Evolutionary conservation across 2,329 filamentous ascomycete genomes (phyloP).

Genomic region (Microthyrium microscopicum): DNA sequence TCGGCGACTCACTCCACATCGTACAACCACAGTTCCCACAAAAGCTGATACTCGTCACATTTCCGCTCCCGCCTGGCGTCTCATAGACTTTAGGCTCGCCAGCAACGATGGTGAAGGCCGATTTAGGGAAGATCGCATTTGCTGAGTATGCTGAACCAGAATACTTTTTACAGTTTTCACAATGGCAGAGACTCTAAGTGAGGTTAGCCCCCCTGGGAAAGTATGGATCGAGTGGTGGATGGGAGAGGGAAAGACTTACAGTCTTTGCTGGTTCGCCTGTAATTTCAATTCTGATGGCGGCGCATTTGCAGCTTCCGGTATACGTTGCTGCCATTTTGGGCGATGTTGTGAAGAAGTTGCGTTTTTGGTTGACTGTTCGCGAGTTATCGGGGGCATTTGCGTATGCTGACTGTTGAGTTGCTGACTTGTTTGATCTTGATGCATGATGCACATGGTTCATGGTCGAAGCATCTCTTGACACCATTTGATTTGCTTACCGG

Average conservation of each 20-base stretch:
- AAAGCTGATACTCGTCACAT: not conserved
- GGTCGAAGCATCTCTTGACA: too few relatives aligned
- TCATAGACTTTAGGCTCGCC: slow-evolving; percentile 3
- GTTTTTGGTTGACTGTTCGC: too few relatives aligned
- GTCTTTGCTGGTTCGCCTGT: not conserved
- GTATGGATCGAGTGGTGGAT: not conserved
- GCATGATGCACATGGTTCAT: too few relatives aligned
- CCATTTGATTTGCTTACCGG: too few relatives aligned
- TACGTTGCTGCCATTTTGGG: slow-evolving; percentile 5
- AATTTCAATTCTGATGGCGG: not conserved
- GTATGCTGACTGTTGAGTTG: too few relatives aligned
- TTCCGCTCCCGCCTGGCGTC: slow-evolving; percentile 1
- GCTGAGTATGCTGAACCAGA: not conserved
- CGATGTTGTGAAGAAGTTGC: too few relatives aligned
- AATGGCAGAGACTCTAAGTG: slow-evolving; percentile 2
- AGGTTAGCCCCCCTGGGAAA: too few relatives aligned
- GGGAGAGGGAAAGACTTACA: not conserved
- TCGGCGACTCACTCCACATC: not conserved
- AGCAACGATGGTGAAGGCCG: not conserved
- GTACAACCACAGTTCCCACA: slow-evolving; percentile 3
- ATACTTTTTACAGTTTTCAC: not conserved
- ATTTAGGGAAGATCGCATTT: slow-evolving; percentile 1
- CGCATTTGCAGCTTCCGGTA: slow-evolving; percentile 2
- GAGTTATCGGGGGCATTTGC: too few relatives aligned
- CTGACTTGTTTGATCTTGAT: too few relatives aligned